Base-by-base conservation (phyloP, 2,329 filamentous ascomycete species). In the Ophiosphaerella herpotricha region DNA sequence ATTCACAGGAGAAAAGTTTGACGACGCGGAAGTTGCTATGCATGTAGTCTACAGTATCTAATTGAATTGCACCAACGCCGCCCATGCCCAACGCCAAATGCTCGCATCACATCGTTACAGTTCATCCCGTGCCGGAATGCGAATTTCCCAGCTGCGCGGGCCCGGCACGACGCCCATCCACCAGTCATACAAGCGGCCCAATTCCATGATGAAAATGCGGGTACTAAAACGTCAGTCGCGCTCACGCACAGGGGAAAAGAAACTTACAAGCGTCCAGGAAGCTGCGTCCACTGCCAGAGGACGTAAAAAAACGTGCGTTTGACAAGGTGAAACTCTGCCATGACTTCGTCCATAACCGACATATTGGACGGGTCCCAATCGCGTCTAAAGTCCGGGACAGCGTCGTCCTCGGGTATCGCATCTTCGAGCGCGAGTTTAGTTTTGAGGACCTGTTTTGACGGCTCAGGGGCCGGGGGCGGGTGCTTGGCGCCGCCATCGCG, bases 201-300 rank as follows among this genome's bases (percentile, higher is more conserved):
- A 48, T 66, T 88, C 86, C 4, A 80, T 70, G 23, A 81, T 58
- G 13, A 78, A 54, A 37, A 88, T 83, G 44, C 78, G 73, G 46
- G 74, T 76, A 40, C 81, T 84, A 50, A 31, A 32, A 29, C 36
- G 34, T 64, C 55, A 65, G 54, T 35, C 7, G 16, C 0, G 31
- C n/a, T 1, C 0, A 31, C 5, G 4, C 43, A 33, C 5, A 1
- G 34, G 38, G n/a, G 31, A 7, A 12, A 9, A 26, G 21, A n/a
- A 16, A 85, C 89, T 85, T 81, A 94, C 89, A 89, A 48, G 54
- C 81, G 82, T 39, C 74, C 78, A 0, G 92, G 92, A 40, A 91
- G 77, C 18, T 79, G 75, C 5, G 85, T 46, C 90, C 91, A 99
- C 52, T 83, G 82, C 57, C 72, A 80, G 7, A 94, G 21, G 2